Evolutionary conservation across 2,329 filamentous ascomycete genomes (phyloP).

Genomic region (Chaetothyriales sp.): DNA sequence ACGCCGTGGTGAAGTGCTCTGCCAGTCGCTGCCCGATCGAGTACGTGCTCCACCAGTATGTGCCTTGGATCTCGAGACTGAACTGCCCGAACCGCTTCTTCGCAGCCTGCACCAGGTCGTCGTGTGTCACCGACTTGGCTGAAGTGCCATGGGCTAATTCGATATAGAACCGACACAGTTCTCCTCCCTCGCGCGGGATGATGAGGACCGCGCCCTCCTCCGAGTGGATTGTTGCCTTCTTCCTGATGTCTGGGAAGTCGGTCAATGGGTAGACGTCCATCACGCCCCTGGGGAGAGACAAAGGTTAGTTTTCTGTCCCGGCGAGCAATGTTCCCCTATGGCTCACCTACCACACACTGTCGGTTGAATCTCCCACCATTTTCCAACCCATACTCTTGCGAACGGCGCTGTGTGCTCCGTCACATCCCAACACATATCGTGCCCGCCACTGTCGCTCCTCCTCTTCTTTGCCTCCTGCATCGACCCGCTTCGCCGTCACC

Average conservation of each 20-base stretch:
- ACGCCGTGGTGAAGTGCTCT: slow-evolving; percentile 49
- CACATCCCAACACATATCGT: slow-evolving; percentile 29
- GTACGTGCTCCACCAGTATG: slow-evolving; percentile 56
- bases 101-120: slow-evolving; percentile 39
- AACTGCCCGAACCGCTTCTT: slow-evolving; percentile 37
- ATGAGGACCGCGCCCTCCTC: slow-evolving; percentile 33
- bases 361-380: slow-evolving; percentile 45
- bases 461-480: slow-evolving; percentile 27
- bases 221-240: slow-evolving; percentile 35
- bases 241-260: slow-evolving; percentile 36
- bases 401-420: slow-evolving; percentile 32
- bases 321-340: neutral
- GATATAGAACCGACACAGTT: slow-evolving; percentile 48
- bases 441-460: slow-evolving; percentile 4
- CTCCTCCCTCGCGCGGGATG: slow-evolving; percentile 40
- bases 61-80: slow-evolving; percentile 38
- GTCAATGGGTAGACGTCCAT: slow-evolving; percentile 38
- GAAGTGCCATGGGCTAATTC: slow-evolving; percentile 38
- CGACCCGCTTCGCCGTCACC: slow-evolving; percentile 21
- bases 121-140: slow-evolving; percentile 37
- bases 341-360: slow-evolving; percentile 28
- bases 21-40: slow-evolving; percentile 57
- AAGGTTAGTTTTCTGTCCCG: neutral
- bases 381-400: slow-evolving; percentile 28
- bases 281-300: slow-evolving; percentile 33